Evolutionary conservation across 2,329 filamentous ascomycete genomes (phyloP).

Genomic region (Aspergillus phoenicis): DNA sequence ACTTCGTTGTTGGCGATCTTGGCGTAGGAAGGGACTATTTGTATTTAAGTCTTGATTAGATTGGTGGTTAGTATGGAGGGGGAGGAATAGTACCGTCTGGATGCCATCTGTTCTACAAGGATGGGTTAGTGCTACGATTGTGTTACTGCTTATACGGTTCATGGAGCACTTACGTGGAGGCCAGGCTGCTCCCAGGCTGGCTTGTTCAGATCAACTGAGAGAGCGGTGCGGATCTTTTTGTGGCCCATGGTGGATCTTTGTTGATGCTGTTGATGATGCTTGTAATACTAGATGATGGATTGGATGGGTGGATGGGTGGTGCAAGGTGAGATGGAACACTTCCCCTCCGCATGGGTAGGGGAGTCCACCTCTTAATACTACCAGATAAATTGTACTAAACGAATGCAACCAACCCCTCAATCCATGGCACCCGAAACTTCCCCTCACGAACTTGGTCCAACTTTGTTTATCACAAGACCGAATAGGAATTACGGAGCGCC

Average conservation of each 20-base stretch:
- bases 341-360: background rate
- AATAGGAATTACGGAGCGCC: background rate
- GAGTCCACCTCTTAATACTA: background rate
- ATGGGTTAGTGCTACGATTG: conserved; percentile 7
- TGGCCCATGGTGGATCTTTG: conserved; percentile 36
- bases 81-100: conserved; percentile 67
- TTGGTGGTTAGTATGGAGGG: no score
- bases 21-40: conserved; percentile 69
- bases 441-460: background rate
- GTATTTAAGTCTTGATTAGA: background rate
- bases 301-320: background rate
- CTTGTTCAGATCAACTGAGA: conserved; percentile 72
- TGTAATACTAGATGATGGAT: background rate
- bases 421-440: background rate
- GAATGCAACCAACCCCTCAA: background rate
- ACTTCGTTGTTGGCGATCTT: conserved; percentile 81
- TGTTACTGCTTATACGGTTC: background rate
- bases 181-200: conserved; percentile 69
- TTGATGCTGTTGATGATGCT: background rate
- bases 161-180: conserved; percentile 63
- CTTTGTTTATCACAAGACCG: background rate
- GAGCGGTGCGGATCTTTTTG: conserved; percentile 65
- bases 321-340: no score
- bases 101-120: conserved; percentile 80
- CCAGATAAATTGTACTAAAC: background rate